phyloP scores from a whole-genome alignment of 2,329 filamentous ascomycete species.

The Daldinia sp. region DNA sequence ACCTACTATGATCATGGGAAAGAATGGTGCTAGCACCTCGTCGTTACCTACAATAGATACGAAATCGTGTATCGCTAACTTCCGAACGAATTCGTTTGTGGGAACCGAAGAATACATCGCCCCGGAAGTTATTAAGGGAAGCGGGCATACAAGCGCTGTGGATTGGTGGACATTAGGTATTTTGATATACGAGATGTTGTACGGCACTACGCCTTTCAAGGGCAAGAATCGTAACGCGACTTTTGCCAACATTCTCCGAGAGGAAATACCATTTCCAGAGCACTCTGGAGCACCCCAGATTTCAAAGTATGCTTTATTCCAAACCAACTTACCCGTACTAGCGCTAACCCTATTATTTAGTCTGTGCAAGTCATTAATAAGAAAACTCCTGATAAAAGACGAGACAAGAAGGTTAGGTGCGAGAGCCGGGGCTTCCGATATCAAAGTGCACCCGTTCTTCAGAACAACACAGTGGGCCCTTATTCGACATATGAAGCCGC shows the following conservation, averaged over 20 bases:
- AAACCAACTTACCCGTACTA: conserved; percentile 60
- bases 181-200: conserved; percentile 98
- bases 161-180: conserved; percentile 99
- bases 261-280: conserved; percentile 96
- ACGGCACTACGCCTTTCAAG: conserved; percentile 98
- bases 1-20: conserved; percentile 96
- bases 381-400: conserved; percentile 97
- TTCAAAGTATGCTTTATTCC: conserved; percentile 86
- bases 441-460: conserved; percentile 97
- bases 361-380: conserved; percentile 94
- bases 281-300: conserved; percentile 83
- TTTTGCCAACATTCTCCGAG: conserved; percentile 94
- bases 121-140: conserved; percentile 98
- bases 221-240: conserved; percentile 98
- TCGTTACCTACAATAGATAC: conserved; percentile 97
- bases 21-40: conserved; percentile 84
- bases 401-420: conserved; percentile 93
- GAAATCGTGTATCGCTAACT: conserved; percentile 97
- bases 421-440: conserved; percentile 93
- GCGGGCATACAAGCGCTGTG: conserved; percentile 96
- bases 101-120: conserved; percentile 99
- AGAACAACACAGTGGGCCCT: conserved; percentile 95
- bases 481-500: conserved; percentile 96
- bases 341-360: conserved; percentile 55
- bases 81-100: conserved; percentile 97